Evolutionary conservation across 2,329 filamentous ascomycete species (phyloP).

Genomic region (Purpureocillium lavendulum): DNA sequence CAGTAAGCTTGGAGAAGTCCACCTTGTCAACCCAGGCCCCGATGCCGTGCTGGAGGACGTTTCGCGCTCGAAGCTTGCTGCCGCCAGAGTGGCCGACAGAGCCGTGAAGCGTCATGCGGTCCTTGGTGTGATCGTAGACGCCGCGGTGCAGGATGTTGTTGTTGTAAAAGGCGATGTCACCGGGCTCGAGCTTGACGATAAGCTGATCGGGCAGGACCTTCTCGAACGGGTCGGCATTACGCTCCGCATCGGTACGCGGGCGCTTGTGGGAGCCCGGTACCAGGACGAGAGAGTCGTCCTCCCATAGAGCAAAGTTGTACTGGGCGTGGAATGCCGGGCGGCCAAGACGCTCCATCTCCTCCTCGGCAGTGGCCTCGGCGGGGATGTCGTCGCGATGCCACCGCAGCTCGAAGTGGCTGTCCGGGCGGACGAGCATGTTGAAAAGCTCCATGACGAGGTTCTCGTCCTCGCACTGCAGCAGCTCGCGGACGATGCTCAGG

Average conservation of each 20-base stretch:
- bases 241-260: constrained; percentile 61
- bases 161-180: constrained; percentile 81
- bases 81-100: constrained; percentile 56
- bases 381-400: constrained; percentile 86
- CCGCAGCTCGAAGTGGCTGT: constrained; percentile 60
- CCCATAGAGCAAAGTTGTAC: constrained; percentile 77
- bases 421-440: constrained; percentile 74
- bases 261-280: constrained; percentile 70
- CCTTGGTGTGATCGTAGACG: constrained; percentile 48
- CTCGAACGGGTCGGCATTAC: constrained; percentile 58
- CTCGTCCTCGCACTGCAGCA: constrained; percentile 50
- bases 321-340: constrained; percentile 67
- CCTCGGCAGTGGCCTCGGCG: constrained; percentile 52
- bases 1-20: constrained; percentile 42
- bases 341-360: constrained; percentile 55
- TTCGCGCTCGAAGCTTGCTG: constrained; percentile 51
- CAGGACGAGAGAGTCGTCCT: constrained; percentile 65
- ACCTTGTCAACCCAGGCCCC: constrained; percentile 55
- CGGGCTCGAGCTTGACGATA: constrained; percentile 57
- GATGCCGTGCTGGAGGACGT: constrained; percentile 68
- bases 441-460: constrained; percentile 79
- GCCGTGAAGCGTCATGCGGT: constrained; percentile 65
- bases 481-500: constrained; percentile 52
- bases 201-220: constrained; percentile 52
- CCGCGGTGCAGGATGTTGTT: constrained; percentile 80